phyloP scores from a whole-genome alignment of 345 rosid genomes.

The Pistacia atlantica region DNA sequence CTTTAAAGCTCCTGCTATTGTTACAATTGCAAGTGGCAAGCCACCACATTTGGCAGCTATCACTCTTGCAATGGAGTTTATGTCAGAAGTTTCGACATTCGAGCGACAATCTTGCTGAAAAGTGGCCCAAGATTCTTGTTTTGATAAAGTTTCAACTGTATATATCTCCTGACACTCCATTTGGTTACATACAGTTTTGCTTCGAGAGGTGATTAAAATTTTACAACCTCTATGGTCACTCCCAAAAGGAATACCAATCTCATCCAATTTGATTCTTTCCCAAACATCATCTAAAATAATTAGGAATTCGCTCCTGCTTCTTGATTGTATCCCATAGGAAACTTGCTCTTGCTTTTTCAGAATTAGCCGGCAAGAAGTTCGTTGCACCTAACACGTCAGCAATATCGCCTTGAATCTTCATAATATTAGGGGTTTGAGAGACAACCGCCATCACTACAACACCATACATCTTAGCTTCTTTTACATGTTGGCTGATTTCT shows the following conservation, averaged over 20 bases:
- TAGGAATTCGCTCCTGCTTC: neutral
- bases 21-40: conserved; percentile 12
- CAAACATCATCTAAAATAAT: neutral
- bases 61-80: neutral
- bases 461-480: conserved; percentile 2
- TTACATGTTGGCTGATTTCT: neutral
- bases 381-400: neutral
- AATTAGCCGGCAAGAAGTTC: neutral
- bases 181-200: neutral
- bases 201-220: conserved; percentile 3
- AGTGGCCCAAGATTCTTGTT: conserved; percentile 10
- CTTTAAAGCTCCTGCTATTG: conserved; percentile 14
- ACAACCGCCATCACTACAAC: conserved; percentile 1
- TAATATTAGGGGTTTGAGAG: conserved; percentile 6
- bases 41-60: conserved; percentile 15
- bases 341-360: neutral
- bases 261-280: neutral
- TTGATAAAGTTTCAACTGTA: neutral
- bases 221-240: conserved; percentile 2
- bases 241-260: neutral
- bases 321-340: neutral
- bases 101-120: neutral
- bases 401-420: conserved; percentile 17
- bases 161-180: neutral
- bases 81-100: neutral